Evolutionary conservation across 2,329 filamentous ascomycete genomes (phyloP).

Genomic region (Fusarium sp.): DNA sequence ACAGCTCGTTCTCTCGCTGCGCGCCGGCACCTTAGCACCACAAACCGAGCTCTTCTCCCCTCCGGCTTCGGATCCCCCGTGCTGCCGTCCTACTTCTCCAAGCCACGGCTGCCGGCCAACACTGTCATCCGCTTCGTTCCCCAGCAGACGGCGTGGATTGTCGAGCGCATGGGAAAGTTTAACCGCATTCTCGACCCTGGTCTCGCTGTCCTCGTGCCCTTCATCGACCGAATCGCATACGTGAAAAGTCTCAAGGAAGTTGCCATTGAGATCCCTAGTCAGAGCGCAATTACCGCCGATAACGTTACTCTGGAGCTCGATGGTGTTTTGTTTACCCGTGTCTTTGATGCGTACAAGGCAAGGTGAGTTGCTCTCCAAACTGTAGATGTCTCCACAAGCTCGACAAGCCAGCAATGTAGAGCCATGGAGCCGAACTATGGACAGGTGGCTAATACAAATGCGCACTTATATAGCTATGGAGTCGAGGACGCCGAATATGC

Average conservation of each 20-base stretch:
- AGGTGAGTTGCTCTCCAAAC: constrained; percentile 67
- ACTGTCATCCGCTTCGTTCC: constrained; percentile 96
- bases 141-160: constrained; percentile 99
- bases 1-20: constrained; percentile 31
- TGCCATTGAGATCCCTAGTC: constrained; percentile 95
- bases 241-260: constrained; percentile 97
- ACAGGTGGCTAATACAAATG: constrained; percentile 15
- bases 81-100: constrained; percentile 82
- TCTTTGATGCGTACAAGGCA: constrained; percentile 98
- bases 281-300: constrained; percentile 97
- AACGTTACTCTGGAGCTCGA: constrained; percentile 98
- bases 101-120: constrained; percentile 82
- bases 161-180: constrained; percentile 99
- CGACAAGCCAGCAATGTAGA: background rate
- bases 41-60: constrained; percentile 49
- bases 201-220: constrained; percentile 86
- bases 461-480: constrained; percentile 75
- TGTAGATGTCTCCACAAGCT: background rate
- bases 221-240: constrained; percentile 96
- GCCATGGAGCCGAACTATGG: background rate
- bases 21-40: constrained; percentile 48
- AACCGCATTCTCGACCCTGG: constrained; percentile 92
- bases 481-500: constrained; percentile 99
- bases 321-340: constrained; percentile 92
- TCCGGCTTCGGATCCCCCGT: constrained; percentile 48